Evolutionary conservation across 2,329 filamentous ascomycete species (phyloP).

Genomic region (Colletotrichum tamarilloi): DNA sequence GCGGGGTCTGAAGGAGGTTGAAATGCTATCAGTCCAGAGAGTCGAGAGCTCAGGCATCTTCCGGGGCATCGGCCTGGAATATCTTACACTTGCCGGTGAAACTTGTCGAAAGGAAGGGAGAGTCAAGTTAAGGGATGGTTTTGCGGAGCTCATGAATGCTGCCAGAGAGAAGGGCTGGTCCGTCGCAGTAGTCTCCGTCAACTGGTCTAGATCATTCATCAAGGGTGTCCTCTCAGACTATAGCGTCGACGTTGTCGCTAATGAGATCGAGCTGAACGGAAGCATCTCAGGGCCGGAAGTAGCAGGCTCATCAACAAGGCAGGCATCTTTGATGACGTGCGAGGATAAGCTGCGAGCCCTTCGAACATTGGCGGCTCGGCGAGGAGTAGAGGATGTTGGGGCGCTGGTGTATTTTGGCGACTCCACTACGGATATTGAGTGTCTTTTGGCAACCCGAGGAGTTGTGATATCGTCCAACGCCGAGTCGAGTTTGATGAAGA

Average conservation of each 20-base stretch:
- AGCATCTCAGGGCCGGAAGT: conserved; percentile 53
- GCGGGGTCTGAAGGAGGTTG: conserved; percentile 54
- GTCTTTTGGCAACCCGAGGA: conserved; percentile 57
- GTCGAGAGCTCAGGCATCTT: conserved; percentile 59
- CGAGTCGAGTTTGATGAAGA: conserved; percentile 39
- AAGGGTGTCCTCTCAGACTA: conserved; percentile 51
- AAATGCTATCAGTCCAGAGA: conserved; percentile 57
- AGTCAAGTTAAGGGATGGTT: conserved; percentile 53
- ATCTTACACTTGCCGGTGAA: conserved; percentile 51
- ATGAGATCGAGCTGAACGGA: conserved; percentile 53
- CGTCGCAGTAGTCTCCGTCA: conserved; percentile 61
- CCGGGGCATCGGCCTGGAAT: conserved; percentile 45
- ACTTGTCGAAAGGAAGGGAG: conserved; percentile 46
- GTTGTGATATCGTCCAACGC: conserved; percentile 55
- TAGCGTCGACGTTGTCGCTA: conserved; percentile 54
- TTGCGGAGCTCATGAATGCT: conserved; percentile 45
- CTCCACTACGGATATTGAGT: conserved; percentile 67
- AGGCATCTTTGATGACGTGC: conserved; percentile 50
- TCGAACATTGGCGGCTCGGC: conserved; percentile 41
- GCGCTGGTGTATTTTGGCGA: conserved; percentile 67
- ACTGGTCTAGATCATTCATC: conserved; percentile 62
- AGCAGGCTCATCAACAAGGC: conserved; percentile 40
- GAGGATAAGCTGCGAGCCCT: conserved; percentile 59
- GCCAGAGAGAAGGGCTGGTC: conserved; percentile 47
- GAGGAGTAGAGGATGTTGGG: conserved; percentile 33